Evolutionary conservation across 1,284 basidiomycete genomes (phyloP).

Genomic region (Malassezia arunalokei): DNA sequence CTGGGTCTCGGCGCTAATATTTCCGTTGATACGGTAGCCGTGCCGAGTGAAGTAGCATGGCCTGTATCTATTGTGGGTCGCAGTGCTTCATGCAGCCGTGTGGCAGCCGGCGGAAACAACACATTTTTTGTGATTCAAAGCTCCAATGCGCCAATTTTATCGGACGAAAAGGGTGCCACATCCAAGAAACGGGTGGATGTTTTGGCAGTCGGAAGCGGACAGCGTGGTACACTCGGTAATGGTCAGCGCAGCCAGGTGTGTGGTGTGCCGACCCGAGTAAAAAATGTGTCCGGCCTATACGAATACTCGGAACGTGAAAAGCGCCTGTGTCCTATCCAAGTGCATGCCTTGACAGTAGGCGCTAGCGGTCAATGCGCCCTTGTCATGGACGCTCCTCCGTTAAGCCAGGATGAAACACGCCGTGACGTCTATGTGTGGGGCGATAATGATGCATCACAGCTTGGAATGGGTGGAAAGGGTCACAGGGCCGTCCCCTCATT

Average conservation of each 20-base stretch:
- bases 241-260: constrained; percentile 64
- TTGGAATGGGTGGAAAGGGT: constrained; percentile 63
- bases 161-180: constrained; percentile 16
- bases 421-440: constrained; percentile 53
- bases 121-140: constrained; percentile 34
- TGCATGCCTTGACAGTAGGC: constrained; percentile 60
- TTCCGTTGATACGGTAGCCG: constrained; percentile 60
- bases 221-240: constrained; percentile 75
- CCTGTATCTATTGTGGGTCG: constrained; percentile 1
- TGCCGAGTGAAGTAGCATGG: constrained; percentile 74
- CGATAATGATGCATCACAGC: constrained; percentile 32
- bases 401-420: constrained; percentile 29
- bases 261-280: constrained; percentile 61
- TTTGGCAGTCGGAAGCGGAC: constrained; percentile 68
- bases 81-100: constrained; percentile 47
- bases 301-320: constrained; percentile 43
- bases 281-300: constrained; percentile 66
- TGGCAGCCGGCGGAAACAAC: constrained; percentile 37
- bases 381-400: constrained; percentile 34
- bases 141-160: background rate
- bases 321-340: constrained; percentile 55
- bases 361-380: constrained; percentile 53
- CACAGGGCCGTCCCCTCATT: constrained; percentile 60
- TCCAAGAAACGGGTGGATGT: constrained; percentile 51
- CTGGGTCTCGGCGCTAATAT: constrained; percentile 65